Evolutionary conservation across 2,329 filamentous ascomycete genomes (phyloP).

Genomic region (Scedosporium minutisporum): DNA sequence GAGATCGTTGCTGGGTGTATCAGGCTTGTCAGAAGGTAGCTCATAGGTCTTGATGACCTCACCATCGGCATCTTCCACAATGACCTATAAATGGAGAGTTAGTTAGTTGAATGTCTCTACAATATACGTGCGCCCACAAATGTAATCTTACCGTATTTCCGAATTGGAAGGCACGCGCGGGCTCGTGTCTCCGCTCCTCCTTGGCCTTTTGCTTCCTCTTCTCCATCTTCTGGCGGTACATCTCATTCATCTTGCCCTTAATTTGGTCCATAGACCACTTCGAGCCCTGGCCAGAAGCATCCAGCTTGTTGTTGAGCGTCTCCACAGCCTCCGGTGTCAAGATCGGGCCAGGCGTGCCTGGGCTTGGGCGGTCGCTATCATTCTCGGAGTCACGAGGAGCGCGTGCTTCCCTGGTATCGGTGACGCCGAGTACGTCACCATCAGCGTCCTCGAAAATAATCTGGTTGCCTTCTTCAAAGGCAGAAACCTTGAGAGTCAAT

Average conservation of each 20-base stretch:
- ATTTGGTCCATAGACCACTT: slow-evolving; percentile 28
- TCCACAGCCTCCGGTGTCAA: slow-evolving; percentile 12
- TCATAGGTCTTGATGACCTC: slow-evolving; percentile 82
- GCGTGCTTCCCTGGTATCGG: slow-evolving; percentile 30
- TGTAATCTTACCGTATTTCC: slow-evolving; percentile 56
- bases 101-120: slow-evolving; percentile 10
- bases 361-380: slow-evolving; percentile 50
- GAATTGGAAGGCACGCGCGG: slow-evolving; percentile 76
- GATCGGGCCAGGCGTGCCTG: slow-evolving; percentile 15
- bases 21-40: slow-evolving; percentile 46
- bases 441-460: slow-evolving; percentile 77
- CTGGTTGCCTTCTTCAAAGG: slow-evolving; percentile 72
- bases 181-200: slow-evolving; percentile 48
- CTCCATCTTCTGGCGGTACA: slow-evolving; percentile 50
- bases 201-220: slow-evolving; percentile 53
- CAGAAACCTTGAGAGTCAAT: slow-evolving; percentile 38
- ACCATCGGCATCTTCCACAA: slow-evolving; percentile 78
- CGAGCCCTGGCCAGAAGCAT: slow-evolving; percentile 8
- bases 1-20: slow-evolving; percentile 25
- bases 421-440: slow-evolving; percentile 71
- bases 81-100: slow-evolving; percentile 46
- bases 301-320: slow-evolving; percentile 14
- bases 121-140: background rate
- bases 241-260: slow-evolving; percentile 40
- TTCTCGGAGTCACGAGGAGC: slow-evolving; percentile 73